phyloP scores from a whole-genome alignment of 257 asterid genomes.

The Solanum tarapatanum region DNA sequence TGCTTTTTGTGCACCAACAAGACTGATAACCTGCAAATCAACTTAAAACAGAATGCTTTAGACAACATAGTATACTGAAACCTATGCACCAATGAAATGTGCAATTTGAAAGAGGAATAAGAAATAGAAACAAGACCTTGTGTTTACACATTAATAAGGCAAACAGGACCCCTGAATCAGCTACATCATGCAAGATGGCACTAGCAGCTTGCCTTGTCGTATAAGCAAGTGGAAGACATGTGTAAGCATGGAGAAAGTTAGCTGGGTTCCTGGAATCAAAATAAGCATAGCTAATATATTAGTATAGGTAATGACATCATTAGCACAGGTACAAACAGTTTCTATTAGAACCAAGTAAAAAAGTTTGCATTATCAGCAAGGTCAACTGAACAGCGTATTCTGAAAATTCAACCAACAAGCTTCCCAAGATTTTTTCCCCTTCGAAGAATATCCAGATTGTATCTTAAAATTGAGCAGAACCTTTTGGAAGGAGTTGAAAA shows the following conservation, averaged over 20 bases:
- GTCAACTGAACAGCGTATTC: not conserved
- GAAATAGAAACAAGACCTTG: constrained; percentile 48
- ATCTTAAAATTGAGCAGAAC: not conserved
- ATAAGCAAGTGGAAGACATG: constrained; percentile 85
- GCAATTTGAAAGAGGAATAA: not conserved
- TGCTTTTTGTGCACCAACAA: constrained; percentile 89
- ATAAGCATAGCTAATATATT: not conserved
- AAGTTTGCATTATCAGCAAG: not conserved
- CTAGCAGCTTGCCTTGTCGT: constrained; percentile 94
- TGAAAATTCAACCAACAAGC: not conserved
- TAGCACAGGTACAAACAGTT: not conserved
- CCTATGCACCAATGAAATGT: not conserved
- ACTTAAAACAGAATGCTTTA: constrained; percentile 7
- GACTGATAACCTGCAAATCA: constrained; percentile 82
- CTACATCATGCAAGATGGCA: constrained; percentile 83
- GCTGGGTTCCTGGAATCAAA: constrained; percentile 77
- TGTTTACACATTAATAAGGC: constrained; percentile 91
- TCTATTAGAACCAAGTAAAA: not conserved
- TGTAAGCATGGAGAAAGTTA: constrained; percentile 89
- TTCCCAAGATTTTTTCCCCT: not conserved
- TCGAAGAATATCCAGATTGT: not conserved
- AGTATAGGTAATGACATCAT: not conserved
- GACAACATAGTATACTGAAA: not conserved
- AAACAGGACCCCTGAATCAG: constrained; percentile 84
- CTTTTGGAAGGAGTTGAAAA: not conserved